Evolutionary conservation across 202 grass and related monocot genomes (phyloP), one percentile per base, ranked within the genome.

Genomic region (Dendrocalamus latiflorus): DNA sequence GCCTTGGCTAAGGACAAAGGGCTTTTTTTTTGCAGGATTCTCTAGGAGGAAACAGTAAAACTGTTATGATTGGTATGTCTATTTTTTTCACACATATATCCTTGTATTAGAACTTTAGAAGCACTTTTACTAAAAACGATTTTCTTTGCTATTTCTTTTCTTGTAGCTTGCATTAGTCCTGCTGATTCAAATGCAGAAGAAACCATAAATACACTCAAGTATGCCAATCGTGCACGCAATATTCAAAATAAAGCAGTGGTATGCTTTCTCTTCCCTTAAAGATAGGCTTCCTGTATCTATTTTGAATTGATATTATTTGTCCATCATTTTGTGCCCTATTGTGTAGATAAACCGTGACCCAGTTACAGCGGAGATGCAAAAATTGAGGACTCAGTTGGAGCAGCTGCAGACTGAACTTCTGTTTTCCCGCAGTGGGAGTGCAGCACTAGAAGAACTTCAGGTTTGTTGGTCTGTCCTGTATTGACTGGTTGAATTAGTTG

Each of bases 171-270:
- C 71, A 99, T 99, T 85, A 99, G 96, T 82, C 96, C 96, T 77
- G 96, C 96, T 72, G 96, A 99, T 81, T 82, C 83, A 56, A 99
- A 99, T 86, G 96, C 91, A 16, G 96, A 95, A 83, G 96, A 99
- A 81, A 99, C 93, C n/a, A 99, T 99, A 81, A 99, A 99, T 55
- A 95, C 96, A 74, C 93, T 99, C 7, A 99, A 99, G 88, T 99
- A 99, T 88, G 93, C 93, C 8, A 99, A 99, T 73, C 89, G 96
- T 77, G 93, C n/a, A n/a, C n/a, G n/a, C n/a, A n/a, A n/a, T n/a
- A n/a, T n/a, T n/a, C n/a, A n/a, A n/a, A n/a, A n/a, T n/a, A n/a
- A n/a, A n/a, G n/a, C n/a, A n/a, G n/a, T n/a, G n/a, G n/a, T n/a
- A n/a, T n/a, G n/a, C n/a, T n/a, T n/a, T n/a, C n/a, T n/a, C n/a